phyloP scores from a whole-genome alignment of 345 rosid species.

The Bruguiera sexangula region DNA sequence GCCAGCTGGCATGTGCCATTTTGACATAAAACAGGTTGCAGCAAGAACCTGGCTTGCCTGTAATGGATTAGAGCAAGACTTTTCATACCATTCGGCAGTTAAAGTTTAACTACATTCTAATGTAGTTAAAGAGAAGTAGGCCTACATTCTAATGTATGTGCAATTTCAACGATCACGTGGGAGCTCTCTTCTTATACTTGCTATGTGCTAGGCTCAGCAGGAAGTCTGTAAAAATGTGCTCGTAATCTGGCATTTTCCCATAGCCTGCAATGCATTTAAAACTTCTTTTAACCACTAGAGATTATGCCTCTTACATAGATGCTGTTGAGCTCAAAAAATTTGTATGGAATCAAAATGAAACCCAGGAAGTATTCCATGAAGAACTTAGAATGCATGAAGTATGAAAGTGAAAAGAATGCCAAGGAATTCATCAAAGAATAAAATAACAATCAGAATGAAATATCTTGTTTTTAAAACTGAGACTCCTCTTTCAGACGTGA shows the following conservation, averaged over 20 bases:
- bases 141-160: neutral
- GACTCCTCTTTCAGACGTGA: too few relatives aligned
- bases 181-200: constrained; percentile 38
- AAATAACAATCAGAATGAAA: neutral
- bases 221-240: constrained; percentile 80
- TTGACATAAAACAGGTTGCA: constrained; percentile 14
- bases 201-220: constrained; percentile 44
- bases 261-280: constrained; percentile 51
- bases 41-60: constrained; percentile 3
- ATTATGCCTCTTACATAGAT: too few relatives aligned
- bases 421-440: neutral
- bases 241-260: constrained; percentile 88
- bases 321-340: too few relatives aligned
- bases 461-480: too few relatives aligned
- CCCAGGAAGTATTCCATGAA: neutral
- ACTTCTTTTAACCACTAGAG: neutral
- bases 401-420: neutral
- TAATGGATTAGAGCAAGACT: constrained; percentile 8
- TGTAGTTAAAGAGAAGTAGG: neutral
- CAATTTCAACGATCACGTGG: neutral
- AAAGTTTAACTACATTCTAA: constrained; percentile 7
- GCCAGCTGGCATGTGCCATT: constrained; percentile 14
- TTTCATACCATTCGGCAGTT: constrained; percentile 21
- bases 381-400: neutral
- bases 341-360: too few relatives aligned